Percentiles rank a stretch among this genome's conserved stretches.
Evolutionary conservation across 768 basidiomycete genomes (phyloP).

Genomic region (Auriscalpium vulgare): DNA sequence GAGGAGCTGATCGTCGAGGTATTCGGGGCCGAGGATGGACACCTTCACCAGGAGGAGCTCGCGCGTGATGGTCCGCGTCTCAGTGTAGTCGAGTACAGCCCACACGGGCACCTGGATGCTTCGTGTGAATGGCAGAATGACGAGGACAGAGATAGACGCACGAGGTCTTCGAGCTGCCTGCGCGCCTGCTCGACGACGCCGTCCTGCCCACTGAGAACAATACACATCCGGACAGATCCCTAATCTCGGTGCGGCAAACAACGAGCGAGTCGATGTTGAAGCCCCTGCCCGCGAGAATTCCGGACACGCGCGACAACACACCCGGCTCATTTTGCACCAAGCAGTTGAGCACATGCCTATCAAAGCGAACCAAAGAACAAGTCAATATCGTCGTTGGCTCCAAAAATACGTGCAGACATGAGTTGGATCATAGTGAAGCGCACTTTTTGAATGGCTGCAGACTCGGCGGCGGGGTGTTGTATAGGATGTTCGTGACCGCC

Average conservation of each 20-base stretch:
- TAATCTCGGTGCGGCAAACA: constrained; percentile 95
- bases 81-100: constrained; percentile 97
- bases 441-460: constrained; percentile 90
- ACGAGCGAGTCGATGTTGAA: constrained; percentile 99
- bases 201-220: constrained; percentile 94
- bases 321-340: constrained; percentile 99
- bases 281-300: constrained; percentile 92
- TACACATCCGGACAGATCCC: constrained; percentile 97
- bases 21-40: constrained; percentile 95
- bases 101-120: constrained; percentile 84
- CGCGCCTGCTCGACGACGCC: constrained; percentile 96
- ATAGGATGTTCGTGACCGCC: constrained; percentile 94
- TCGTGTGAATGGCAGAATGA: neutral
- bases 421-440: constrained; percentile 16
- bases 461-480: constrained; percentile 91
- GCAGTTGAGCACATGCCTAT: constrained; percentile 91
- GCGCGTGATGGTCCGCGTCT: constrained; percentile 84
- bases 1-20: constrained; percentile 83
- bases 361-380: neutral
- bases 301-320: constrained; percentile 96
- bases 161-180: constrained; percentile 92
- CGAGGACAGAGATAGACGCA: constrained; percentile 32
- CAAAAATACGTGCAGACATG: neutral
- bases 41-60: constrained; percentile 94
- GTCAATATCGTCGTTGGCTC: constrained; percentile 11